Conservation (phyloP, 2,329 filamentous ascomycete species). For the Fusarium domesticum region DNA sequence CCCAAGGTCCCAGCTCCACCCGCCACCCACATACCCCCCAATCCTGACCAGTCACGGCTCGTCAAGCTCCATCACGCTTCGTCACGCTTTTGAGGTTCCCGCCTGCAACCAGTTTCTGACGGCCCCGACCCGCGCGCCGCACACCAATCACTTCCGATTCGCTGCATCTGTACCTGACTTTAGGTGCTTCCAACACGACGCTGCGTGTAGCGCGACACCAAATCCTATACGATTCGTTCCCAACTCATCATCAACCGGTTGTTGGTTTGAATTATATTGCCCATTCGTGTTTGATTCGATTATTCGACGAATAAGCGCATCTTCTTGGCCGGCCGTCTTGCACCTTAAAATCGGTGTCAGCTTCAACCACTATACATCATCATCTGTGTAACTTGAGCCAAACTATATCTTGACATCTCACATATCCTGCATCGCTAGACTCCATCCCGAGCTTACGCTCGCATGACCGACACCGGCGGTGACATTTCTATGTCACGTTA, state of each 20-base stretch:
- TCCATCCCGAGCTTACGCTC: constrained; percentile 9
- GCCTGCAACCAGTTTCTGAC: constrained; percentile 24
- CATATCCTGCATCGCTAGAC: constrained; percentile 7
- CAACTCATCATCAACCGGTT: not conserved
- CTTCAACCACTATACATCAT: too few species aligned
- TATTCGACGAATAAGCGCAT: not conserved
- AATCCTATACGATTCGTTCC: constrained; percentile 18
- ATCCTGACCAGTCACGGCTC: constrained; percentile 28
- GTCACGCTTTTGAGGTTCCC: constrained; percentile 14
- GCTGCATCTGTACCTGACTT: constrained; percentile 21
- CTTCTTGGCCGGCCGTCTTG: constrained; percentile 1
- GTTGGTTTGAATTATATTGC: constrained; percentile 20
- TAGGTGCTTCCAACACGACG: constrained; percentile 14
- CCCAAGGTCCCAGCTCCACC: constrained; percentile 19
- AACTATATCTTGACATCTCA: not conserved
- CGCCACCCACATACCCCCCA: constrained; percentile 18
- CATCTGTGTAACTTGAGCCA: too few species aligned
- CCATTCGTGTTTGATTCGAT: too few species aligned
- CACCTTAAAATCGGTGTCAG: not conserved
- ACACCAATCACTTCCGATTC: constrained; percentile 14
- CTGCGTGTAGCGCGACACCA: constrained; percentile 19
- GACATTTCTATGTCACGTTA: constrained; percentile 39
- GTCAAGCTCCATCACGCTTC: constrained; percentile 20
- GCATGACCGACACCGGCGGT: constrained; percentile 31
- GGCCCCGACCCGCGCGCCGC: constrained; percentile 16